Evolutionary conservation across 2,329 filamentous ascomycete species (phyloP).

Genomic region (Penicillium sp.): DNA sequence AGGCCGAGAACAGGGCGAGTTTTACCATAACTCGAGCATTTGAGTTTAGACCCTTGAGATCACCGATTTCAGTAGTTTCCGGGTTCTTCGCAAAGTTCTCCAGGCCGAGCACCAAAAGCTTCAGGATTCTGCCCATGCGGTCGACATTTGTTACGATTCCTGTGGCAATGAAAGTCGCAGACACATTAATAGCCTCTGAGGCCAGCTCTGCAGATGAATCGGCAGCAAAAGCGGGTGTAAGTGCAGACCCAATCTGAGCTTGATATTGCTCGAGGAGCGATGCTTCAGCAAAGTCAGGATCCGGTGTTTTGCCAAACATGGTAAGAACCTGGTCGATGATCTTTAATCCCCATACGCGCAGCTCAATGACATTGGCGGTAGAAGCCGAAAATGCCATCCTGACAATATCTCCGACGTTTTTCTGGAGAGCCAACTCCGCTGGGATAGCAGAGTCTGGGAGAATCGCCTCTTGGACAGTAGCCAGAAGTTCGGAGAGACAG

Average conservation of each 20-base stretch:
- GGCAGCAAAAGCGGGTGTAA: constrained; percentile 92
- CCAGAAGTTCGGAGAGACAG: constrained; percentile 79
- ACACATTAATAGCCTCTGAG: constrained; percentile 94
- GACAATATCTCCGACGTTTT: constrained; percentile 85
- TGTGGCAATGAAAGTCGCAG: constrained; percentile 94
- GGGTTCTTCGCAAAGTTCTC: constrained; percentile 85
- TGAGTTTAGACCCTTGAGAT: constrained; percentile 86
- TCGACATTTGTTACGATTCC: constrained; percentile 97
- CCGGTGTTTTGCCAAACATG: constrained; percentile 92
- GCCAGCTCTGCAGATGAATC: constrained; percentile 96
- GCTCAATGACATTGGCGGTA: constrained; percentile 84
- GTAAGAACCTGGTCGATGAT: constrained; percentile 92
- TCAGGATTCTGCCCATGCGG: constrained; percentile 97
- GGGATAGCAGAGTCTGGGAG: constrained; percentile 74
- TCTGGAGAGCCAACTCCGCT: constrained; percentile 76
- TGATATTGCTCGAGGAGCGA: constrained; percentile 97
- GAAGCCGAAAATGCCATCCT: constrained; percentile 97
- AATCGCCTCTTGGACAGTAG: constrained; percentile 74
- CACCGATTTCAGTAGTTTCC: constrained; percentile 84
- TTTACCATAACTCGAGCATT: constrained; percentile 99
- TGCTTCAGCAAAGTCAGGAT: constrained; percentile 96
- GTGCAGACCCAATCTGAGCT: constrained; percentile 92
- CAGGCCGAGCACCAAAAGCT: constrained; percentile 83
- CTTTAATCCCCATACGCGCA: constrained; percentile 86
- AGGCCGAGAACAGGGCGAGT: constrained; percentile 93